A percentile compares a stretch with the other conserved stretches of the same genome.
These are phyloP conservation scores for Phalaenopsis aphrodite DNA, from an alignment of 106 monocot species.

Conservation along the genomic window DNA sequence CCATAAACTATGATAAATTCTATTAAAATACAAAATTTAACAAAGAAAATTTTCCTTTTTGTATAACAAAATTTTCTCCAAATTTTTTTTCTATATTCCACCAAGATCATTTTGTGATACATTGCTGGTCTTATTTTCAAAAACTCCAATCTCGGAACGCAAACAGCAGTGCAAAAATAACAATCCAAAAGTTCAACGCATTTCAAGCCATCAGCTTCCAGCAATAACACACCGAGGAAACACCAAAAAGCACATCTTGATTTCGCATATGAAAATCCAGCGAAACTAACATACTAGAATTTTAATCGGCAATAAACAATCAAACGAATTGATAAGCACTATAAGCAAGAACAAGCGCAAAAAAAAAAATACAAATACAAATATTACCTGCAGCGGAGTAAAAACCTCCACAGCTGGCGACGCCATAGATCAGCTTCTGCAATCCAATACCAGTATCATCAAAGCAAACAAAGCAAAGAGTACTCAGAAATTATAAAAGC, in stretches of 20 bases:
- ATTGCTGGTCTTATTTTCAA: background rate
- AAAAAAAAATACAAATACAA: background rate
- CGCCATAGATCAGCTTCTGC: slow-evolving; percentile 3
- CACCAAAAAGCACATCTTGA: background rate
- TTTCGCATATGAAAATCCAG: background rate
- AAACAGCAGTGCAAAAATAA: background rate
- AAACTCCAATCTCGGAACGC: background rate
- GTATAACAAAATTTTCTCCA: background rate
- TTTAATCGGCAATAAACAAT: background rate
- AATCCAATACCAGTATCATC: background rate
- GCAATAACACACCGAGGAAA: background rate
- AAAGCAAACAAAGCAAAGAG: background rate
- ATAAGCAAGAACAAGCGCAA: background rate
- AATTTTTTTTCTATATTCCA: background rate
- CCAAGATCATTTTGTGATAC: background rate
- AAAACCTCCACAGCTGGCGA: background rate
- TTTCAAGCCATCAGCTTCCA: background rate
- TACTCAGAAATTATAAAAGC: background rate
- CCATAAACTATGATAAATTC: background rate
- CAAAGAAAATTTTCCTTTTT: background rate
- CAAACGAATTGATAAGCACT: background rate
- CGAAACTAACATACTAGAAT: background rate
- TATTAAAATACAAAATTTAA: background rate
- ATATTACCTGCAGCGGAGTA: background rate
- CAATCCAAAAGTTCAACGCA: background rate